These are phyloP conservation scores for Penicillium steckii DNA, from an alignment of 495 filamentous ascomycete genomes.

Conservation along the genomic window DNA sequence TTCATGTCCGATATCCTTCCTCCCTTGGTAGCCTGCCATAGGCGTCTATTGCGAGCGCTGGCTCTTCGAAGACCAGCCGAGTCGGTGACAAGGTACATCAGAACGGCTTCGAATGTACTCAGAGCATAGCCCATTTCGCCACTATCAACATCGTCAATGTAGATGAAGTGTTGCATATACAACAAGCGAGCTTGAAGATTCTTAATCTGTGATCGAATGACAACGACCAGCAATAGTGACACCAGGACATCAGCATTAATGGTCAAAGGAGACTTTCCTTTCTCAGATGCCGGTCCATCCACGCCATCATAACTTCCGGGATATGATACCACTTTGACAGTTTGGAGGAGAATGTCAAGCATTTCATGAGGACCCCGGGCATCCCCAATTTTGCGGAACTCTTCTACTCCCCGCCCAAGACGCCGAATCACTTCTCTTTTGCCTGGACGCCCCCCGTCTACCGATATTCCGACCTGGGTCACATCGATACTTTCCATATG, in stretches of 20 bases:
- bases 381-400: slow-evolving; percentile 82
- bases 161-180: slow-evolving; percentile 96
- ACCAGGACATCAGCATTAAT: slow-evolving; percentile 97
- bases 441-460: slow-evolving; percentile 67
- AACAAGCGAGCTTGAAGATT: slow-evolving; percentile 83
- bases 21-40: slow-evolving; percentile 82
- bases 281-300: slow-evolving; percentile 50
- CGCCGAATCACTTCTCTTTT: slow-evolving; percentile 72
- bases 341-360: slow-evolving; percentile 83
- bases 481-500: slow-evolving; percentile 94
- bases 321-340: slow-evolving; percentile 77
- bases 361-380: slow-evolving; percentile 92
- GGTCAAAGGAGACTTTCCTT: slow-evolving; percentile 62
- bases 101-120: slow-evolving; percentile 93
- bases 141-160: slow-evolving; percentile 94
- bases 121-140: slow-evolving; percentile 97
- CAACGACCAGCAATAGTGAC: slow-evolving; percentile 85
- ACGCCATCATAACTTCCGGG: slow-evolving; percentile 36
- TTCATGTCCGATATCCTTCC: slow-evolving; percentile 75
- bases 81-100: slow-evolving; percentile 85
- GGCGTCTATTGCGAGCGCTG: slow-evolving; percentile 77
- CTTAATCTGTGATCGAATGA: slow-evolving; percentile 87
- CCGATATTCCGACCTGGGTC: slow-evolving; percentile 84
- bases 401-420: slow-evolving; percentile 76
- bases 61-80: slow-evolving; percentile 77